These are phyloP conservation scores for Abrus precatorius DNA, from an alignment of 306 rosid species.

Conservation along the genomic window DNA sequence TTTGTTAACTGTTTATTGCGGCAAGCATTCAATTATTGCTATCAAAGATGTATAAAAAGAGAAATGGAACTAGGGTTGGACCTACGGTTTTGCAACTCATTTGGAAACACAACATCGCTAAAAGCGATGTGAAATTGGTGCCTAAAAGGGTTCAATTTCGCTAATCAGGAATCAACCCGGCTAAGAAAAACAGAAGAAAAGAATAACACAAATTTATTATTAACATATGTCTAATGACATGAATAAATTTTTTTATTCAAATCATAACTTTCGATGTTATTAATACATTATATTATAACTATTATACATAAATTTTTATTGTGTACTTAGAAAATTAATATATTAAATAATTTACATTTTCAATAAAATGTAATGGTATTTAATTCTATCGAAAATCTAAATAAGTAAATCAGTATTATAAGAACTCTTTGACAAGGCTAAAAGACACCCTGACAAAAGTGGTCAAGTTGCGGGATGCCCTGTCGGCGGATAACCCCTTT, in stretches of 20 bases:
- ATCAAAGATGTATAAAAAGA: not conserved
- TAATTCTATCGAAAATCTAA: not conserved
- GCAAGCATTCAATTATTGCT: not conserved
- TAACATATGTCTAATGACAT: too few relatives aligned
- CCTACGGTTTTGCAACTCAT: not conserved
- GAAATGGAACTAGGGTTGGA: not conserved
- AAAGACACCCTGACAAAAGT: constrained; percentile 6
- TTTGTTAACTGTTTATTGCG: not conserved
- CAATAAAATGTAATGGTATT: not conserved
- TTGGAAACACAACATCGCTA: not conserved
- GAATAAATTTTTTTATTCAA: too few relatives aligned
- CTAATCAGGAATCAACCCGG: not conserved
- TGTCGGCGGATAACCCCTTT: constrained; percentile 11
- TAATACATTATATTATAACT: too few relatives aligned
- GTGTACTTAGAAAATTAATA: not conserved
- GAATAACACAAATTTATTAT: not conserved
- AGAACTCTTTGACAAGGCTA: constrained; percentile 4
- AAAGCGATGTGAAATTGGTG: not conserved
- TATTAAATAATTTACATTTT: not conserved
- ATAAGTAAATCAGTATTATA: not conserved
- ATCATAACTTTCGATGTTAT: too few relatives aligned
- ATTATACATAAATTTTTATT: too few relatives aligned
- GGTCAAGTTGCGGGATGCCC: constrained; percentile 38
- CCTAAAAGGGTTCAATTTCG: not conserved
- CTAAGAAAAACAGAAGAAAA: not conserved